phyloP scores from a whole-genome alignment of 2,329 filamentous ascomycete species.

The Fusarium foetens region DNA sequence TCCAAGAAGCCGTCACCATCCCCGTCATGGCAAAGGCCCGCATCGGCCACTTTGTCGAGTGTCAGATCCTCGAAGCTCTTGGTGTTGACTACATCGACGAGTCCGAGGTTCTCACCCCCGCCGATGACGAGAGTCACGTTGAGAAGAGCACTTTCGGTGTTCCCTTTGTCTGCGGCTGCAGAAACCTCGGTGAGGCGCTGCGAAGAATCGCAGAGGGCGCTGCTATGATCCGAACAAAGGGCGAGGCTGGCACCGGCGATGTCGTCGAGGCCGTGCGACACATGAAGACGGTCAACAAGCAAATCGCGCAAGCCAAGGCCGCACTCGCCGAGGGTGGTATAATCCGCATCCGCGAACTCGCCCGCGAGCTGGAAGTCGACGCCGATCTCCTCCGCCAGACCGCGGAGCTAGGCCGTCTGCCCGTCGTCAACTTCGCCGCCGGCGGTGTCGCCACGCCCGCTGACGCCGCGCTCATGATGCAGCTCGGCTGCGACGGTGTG shows the following conservation, averaged over 20 bases:
- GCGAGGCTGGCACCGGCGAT: conserved; percentile 96
- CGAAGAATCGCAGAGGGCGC: conserved; percentile 91
- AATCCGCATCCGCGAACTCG: conserved; percentile 72
- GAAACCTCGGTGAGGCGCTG: conserved; percentile 92
- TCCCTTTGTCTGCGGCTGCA: conserved; percentile 96
- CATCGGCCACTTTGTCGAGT: conserved; percentile 98
- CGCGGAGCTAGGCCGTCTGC: conserved; percentile 85
- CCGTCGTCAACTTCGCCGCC: conserved; percentile 97
- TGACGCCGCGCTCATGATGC: conserved; percentile 97
- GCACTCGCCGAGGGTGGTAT: conserved; percentile 70
- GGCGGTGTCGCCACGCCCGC: conserved; percentile 99
- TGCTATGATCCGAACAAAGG: conserved; percentile 99
- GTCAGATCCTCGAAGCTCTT: conserved; percentile 95
- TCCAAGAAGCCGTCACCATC: conserved; percentile 94
- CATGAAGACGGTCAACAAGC: conserved; percentile 87
- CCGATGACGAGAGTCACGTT: conserved; percentile 90
- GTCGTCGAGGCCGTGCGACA: conserved; percentile 96
- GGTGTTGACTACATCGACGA: conserved; percentile 99
- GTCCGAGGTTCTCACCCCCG: conserved; percentile 95
- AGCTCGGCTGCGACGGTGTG: conserved; percentile 96
- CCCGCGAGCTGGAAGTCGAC: conserved; percentile 83
- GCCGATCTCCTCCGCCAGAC: conserved; percentile 85
- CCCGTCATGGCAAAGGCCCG: conserved; percentile 99
- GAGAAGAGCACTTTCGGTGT: conserved; percentile 84
- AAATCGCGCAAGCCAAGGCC: conserved; percentile 83